Evolutionary conservation across 1,139 yeast genomes (phyloP).

Genomic region (Pichia sp.): DNA sequence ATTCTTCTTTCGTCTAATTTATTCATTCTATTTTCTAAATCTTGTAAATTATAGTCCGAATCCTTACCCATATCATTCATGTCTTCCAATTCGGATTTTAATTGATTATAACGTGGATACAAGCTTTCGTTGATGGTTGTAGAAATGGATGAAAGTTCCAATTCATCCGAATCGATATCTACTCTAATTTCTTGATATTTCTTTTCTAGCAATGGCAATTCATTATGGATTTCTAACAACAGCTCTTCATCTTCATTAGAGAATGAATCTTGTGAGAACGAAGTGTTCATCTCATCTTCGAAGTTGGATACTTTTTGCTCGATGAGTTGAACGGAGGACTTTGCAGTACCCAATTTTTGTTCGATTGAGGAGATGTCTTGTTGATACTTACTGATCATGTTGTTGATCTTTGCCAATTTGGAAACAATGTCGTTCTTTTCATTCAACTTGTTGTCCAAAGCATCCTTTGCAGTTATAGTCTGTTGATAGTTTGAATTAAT

Average conservation of each 20-base stretch:
- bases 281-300: constrained; percentile 49
- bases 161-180: constrained; percentile 48
- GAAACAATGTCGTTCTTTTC: constrained; percentile 46
- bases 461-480: constrained; percentile 39
- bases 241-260: constrained; percentile 43
- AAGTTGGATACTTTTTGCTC: constrained; percentile 40
- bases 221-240: constrained; percentile 39
- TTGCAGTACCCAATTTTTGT: constrained; percentile 30
- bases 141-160: constrained; percentile 48
- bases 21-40: constrained; percentile 52
- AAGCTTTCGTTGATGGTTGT: constrained; percentile 60
- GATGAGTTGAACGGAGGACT: constrained; percentile 26
- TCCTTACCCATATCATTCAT: constrained; percentile 42
- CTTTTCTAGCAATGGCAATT: constrained; percentile 43
- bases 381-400: constrained; percentile 40
- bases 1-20: constrained; percentile 59
- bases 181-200: constrained; percentile 44
- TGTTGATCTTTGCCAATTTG: constrained; percentile 41
- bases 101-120: constrained; percentile 34
- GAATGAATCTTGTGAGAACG: constrained; percentile 51
- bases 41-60: constrained; percentile 49
- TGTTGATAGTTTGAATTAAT: constrained; percentile 45
- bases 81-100: constrained; percentile 20
- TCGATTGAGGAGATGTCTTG: constrained; percentile 41
- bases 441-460: constrained; percentile 40